Evolutionary conservation across 805 yeast genomes (phyloP).

Genomic region (Debaryomyces maramus): DNA sequence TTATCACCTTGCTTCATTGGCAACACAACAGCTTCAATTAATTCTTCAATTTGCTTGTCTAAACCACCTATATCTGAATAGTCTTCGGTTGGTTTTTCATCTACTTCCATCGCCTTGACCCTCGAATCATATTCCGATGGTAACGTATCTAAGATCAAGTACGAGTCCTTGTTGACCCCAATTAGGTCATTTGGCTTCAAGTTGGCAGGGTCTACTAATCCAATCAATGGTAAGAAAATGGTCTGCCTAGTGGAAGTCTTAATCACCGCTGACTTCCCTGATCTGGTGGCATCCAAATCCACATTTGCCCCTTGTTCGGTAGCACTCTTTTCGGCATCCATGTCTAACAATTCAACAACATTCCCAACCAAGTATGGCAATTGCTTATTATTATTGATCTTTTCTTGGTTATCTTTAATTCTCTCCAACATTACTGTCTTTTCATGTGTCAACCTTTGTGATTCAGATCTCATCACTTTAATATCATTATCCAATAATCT

Average conservation of each 20-base stretch:
- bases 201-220: constrained; percentile 87
- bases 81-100: constrained; percentile 96
- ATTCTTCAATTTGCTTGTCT: constrained; percentile 96
- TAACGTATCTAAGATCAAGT: constrained; percentile 85
- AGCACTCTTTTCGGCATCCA: constrained; percentile 81
- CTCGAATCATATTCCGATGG: constrained; percentile 98
- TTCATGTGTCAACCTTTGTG: constrained; percentile 87
- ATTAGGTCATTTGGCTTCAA: constrained; percentile 96
- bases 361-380: constrained; percentile 95
- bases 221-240: constrained; percentile 91
- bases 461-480: constrained; percentile 89
- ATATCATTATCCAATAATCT: constrained; percentile 91
- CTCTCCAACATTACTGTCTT: constrained; percentile 89
- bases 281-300: constrained; percentile 85
- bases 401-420: constrained; percentile 93
- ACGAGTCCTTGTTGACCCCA: constrained; percentile 97
- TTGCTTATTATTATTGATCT: constrained; percentile 92
- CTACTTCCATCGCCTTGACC: constrained; percentile 99
- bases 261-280: constrained; percentile 96
- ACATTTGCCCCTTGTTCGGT: constrained; percentile 92
- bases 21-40: constrained; percentile 95
- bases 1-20: constrained; percentile 99
- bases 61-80: constrained; percentile 97
- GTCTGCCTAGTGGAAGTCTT: constrained; percentile 98
- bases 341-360: constrained; percentile 89